Percentiles rank a stretch among this genome's conserved stretches.
phyloP scores from a whole-genome alignment of 306 rosid species.

The Pyrus pyrifolia region DNA sequence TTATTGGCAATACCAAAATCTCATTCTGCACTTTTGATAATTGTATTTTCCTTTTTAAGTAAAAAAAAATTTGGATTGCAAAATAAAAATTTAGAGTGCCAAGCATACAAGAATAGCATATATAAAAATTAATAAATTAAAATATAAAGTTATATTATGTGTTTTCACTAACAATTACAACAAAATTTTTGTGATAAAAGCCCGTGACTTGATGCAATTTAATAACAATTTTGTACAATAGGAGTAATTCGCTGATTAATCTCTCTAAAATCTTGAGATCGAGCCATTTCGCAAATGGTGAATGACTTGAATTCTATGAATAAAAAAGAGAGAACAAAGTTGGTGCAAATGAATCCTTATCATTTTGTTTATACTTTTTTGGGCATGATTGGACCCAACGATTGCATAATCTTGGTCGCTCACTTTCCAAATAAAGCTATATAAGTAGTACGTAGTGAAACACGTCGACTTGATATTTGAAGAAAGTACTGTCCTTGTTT shows the following conservation, averaged over 20 bases:
- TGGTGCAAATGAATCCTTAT: neutral
- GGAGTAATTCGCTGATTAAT: no score
- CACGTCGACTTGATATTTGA: no score
- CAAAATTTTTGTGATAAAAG: neutral
- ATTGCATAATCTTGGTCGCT: no score
- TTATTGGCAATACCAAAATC: no score
- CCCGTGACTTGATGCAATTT: no score
- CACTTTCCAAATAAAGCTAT: no score
- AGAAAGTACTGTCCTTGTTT: neutral
- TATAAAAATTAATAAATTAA: no score
- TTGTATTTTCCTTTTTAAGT: no score
- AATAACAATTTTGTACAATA: no score
- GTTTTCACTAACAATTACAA: neutral
- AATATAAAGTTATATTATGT: neutral
- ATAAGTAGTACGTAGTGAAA: no score
- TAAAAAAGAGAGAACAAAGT: neutral
- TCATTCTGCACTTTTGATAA: rapidly evolving
- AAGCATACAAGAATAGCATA: neutral
- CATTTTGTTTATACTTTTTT: neutral
- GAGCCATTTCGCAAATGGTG: neutral
- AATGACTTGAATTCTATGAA: neutral
- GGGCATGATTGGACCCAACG: neutral
- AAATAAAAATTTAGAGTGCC: no score
- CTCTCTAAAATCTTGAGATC: neutral
- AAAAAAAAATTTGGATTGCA: no score